phyloP scores from a whole-genome alignment of 208 protist genomes.

The Naegleria gruberi region DNA sequence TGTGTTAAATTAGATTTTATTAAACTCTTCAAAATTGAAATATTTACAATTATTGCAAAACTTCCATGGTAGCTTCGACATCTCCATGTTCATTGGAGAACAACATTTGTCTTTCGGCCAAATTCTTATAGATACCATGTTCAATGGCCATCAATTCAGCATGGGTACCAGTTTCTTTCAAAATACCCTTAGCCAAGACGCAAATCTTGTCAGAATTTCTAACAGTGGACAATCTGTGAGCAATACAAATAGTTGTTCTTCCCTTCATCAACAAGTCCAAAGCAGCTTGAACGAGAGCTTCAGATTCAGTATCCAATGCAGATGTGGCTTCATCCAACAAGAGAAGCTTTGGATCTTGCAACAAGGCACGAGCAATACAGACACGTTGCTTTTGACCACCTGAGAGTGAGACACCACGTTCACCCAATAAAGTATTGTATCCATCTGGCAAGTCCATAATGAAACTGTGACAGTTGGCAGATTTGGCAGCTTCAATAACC shows the following conservation, averaged over 20 bases:
- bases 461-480: slow-evolving; percentile 77
- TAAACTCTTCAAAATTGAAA: too few relatives aligned
- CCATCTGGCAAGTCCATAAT: slow-evolving; percentile 56
- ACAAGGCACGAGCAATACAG: slow-evolving; percentile 65
- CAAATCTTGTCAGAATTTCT: slow-evolving; percentile 39
- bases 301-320: slow-evolving; percentile 52
- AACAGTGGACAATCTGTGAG: slow-evolving; percentile 65
- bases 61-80: too few relatives aligned
- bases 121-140: slow-evolving; percentile 26
- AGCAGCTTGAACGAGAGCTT: slow-evolving; percentile 46
- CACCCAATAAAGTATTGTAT: not conserved
- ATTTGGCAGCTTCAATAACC: slow-evolving; percentile 24
- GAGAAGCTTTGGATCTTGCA: slow-evolving; percentile 45
- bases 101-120: not conserved
- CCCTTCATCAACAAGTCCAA: slow-evolving; percentile 40
- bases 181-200: slow-evolving; percentile 42
- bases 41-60: too few relatives aligned
- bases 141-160: slow-evolving; percentile 31
- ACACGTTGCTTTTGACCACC: slow-evolving; percentile 87
- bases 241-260: slow-evolving; percentile 63
- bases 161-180: slow-evolving; percentile 47
- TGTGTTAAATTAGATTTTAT: too few relatives aligned
- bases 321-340: slow-evolving; percentile 61
- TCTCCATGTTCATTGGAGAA: too few relatives aligned
- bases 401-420: slow-evolving; percentile 52